These are phyloP conservation scores for Globisporangium lucens DNA, from an alignment of 352 stramenopile species.

Conservation along the genomic window DNA sequence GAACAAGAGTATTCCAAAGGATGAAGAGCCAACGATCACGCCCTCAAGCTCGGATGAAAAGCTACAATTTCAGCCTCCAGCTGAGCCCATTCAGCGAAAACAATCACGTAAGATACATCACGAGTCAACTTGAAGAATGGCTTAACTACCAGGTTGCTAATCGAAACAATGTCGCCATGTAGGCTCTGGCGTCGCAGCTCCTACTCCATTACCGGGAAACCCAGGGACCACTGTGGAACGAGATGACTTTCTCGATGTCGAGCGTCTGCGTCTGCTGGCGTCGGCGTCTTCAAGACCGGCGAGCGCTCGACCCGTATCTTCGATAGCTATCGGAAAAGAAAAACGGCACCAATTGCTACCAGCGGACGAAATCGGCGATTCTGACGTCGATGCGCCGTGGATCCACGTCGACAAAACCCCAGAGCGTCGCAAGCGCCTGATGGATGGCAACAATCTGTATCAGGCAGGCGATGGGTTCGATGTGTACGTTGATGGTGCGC, in stretches of 20 bases:
- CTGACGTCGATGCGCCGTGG: constrained; percentile 19
- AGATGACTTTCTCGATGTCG: constrained; percentile 30
- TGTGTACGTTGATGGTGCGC: constrained; percentile 70
- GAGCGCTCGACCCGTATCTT: constrained; percentile 26
- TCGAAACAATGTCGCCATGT: not conserved
- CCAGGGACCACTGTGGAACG: constrained; percentile 9
- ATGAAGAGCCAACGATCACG: not conserved
- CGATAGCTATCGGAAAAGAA: constrained; percentile 19
- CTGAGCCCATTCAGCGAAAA: not conserved
- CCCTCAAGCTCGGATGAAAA: constrained; percentile 3
- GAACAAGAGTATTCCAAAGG: not conserved
- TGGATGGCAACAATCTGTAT: constrained; percentile 36
- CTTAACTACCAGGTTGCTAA: not conserved
- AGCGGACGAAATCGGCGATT: constrained; percentile 23
- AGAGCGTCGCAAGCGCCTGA: constrained; percentile 24
- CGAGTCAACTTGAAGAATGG: not conserved
- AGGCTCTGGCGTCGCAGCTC: not conserved
- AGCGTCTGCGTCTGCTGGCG: constrained; percentile 28
- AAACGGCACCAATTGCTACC: constrained; percentile 20
- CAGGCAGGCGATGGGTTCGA: constrained; percentile 72
- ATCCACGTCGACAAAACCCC: constrained; percentile 36
- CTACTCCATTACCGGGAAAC: not conserved
- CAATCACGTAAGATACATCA: constrained; percentile 1
- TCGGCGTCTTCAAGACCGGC: constrained; percentile 28
- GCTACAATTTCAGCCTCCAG: not conserved